Conservation (phyloP, 108 stramenopile genomes). For the Skeletonema potamos region DNA sequence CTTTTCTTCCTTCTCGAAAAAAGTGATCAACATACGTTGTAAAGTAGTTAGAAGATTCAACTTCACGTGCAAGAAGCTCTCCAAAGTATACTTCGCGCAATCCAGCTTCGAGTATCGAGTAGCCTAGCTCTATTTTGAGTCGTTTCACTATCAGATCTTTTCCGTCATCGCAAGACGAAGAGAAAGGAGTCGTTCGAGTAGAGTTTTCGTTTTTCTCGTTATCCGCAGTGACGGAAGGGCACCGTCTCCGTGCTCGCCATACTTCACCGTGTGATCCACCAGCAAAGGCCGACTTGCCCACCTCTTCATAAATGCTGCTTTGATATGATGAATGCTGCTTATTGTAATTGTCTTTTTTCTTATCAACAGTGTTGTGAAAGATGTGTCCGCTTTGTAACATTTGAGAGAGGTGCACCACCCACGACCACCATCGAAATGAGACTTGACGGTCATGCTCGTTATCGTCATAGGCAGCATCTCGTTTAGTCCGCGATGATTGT, state of each 20-base stretch:
- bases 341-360: constrained; percentile 1
- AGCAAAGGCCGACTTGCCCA: constrained; percentile 64
- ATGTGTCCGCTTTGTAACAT: constrained; percentile 11
- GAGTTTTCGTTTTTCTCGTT: neutral
- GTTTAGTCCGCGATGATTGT: neutral
- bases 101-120: constrained; percentile 73
- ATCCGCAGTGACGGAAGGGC: constrained; percentile 11
- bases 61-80: constrained; percentile 50
- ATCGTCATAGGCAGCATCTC: neutral
- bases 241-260: constrained; percentile 67
- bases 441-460: constrained; percentile 26
- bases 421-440: constrained; percentile 48
- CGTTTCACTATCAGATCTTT: constrained; percentile 70
- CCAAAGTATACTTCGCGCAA: constrained; percentile 82
- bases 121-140: constrained; percentile 67
- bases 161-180: constrained; percentile 51
- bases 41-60: constrained; percentile 39
- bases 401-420: constrained; percentile 37
- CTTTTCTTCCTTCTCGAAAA: constrained; percentile 52
- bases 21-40: constrained; percentile 86
- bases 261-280: constrained; percentile 86
- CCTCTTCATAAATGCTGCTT: constrained; percentile 50
- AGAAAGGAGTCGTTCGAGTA: neutral
- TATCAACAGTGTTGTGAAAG: neutral
- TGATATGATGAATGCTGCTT: constrained; percentile 5